A percentile compares a stretch with the other conserved stretches of the same genome.
Evolutionary conservation across 495 filamentous ascomycete species (phyloP).

Genomic region (Aspergillus egyptiacus): DNA sequence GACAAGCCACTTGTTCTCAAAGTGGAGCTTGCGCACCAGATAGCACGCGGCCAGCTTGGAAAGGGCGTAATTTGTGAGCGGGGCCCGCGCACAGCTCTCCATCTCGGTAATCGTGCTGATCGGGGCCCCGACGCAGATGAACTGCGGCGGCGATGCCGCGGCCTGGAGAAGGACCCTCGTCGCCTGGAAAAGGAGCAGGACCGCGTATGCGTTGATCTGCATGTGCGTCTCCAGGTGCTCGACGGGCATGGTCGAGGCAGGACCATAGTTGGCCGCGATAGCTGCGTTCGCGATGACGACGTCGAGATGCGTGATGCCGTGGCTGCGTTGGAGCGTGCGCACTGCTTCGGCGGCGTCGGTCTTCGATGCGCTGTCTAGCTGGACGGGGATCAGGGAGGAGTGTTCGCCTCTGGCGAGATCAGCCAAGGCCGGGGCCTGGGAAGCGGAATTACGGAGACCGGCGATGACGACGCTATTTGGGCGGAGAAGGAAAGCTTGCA

Average conservation of each 20-base stretch:
- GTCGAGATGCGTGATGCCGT: background rate
- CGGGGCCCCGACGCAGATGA: constrained; percentile 1
- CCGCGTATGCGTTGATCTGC: background rate
- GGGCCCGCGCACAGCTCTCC: background rate
- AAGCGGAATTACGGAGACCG: background rate
- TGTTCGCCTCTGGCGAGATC: background rate
- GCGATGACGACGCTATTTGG: background rate
- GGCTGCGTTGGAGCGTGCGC: background rate
- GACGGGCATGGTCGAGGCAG: background rate
- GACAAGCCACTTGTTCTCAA: background rate
- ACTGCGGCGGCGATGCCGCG: background rate
- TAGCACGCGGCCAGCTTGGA: constrained; percentile 1
- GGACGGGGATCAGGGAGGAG: background rate
- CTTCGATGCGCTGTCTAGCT: background rate
- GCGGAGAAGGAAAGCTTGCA: background rate
- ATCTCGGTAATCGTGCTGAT: constrained; percentile 3
- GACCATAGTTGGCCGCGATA: background rate
- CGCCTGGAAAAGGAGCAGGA: background rate
- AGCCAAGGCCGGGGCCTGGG: background rate
- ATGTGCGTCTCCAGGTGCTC: background rate
- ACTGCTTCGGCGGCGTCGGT: background rate
- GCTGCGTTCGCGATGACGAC: background rate
- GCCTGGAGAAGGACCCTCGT: background rate
- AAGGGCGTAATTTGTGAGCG: background rate
- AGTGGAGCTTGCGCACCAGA: constrained; percentile 1